These are phyloP conservation scores for Oenanthe javanica DNA, from an alignment of 140 eudicot species.

Conservation along the genomic window DNA sequence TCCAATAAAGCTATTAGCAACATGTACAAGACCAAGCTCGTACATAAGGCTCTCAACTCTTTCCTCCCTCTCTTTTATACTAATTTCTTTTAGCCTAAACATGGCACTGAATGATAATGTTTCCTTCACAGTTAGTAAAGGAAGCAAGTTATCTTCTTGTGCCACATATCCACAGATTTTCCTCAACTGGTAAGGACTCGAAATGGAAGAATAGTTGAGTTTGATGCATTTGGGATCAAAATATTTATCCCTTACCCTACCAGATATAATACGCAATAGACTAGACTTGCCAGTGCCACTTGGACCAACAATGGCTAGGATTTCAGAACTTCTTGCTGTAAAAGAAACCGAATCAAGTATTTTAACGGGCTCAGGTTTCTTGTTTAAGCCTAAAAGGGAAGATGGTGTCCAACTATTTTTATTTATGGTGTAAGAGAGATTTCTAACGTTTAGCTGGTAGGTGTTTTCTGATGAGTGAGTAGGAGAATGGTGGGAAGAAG, in stretches of 20 bases:
- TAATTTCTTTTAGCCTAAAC: conserved; percentile 60
- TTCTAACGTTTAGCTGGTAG: conserved; percentile 43
- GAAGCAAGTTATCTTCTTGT: conserved; percentile 88
- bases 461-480: conserved; percentile 31
- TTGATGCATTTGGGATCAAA: conserved; percentile 52
- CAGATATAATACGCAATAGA: conserved; percentile 66
- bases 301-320: conserved; percentile 91
- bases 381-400: conserved; percentile 16
- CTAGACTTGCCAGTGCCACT: conserved; percentile 99
- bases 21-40: conserved; percentile 84
- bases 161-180: conserved; percentile 87
- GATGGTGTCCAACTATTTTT: conserved; percentile 13
- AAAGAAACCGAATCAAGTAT: conserved; percentile 82
- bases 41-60: conserved; percentile 59
- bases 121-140: conserved; percentile 83
- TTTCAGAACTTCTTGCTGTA: conserved; percentile 62
- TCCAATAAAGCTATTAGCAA: conserved; percentile 75
- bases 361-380: conserved; percentile 31
- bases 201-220: conserved; percentile 45
- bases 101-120: conserved; percentile 78
- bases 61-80: conserved; percentile 36
- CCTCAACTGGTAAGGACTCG: conserved; percentile 64
- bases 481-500: conserved; percentile 49
- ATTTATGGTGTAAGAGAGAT: conserved; percentile 72
- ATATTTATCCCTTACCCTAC: conserved; percentile 47